A percentile compares a stretch with the other conserved stretches of the same genome.
Evolutionary conservation across 2,329 filamentous ascomycete species (phyloP).

Genomic region (Paraconiothyrium sp.): DNA sequence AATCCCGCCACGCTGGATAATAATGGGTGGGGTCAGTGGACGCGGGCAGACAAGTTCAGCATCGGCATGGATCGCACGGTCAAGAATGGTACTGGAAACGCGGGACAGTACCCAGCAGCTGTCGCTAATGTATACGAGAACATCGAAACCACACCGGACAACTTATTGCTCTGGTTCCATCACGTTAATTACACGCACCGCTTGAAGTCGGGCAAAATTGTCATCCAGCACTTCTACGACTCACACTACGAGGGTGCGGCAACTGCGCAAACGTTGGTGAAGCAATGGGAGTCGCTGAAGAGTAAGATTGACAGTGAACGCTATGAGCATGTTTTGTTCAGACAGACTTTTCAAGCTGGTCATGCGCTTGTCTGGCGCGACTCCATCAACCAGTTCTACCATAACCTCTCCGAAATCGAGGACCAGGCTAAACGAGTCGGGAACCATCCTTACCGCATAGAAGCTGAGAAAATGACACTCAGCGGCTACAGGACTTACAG

Average conservation of each 20-base stretch:
- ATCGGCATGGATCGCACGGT: slow-evolving; percentile 79
- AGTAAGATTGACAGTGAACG: slow-evolving; percentile 68
- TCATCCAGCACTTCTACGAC: slow-evolving; percentile 74
- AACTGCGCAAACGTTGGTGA: slow-evolving; percentile 67
- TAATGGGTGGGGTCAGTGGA: slow-evolving; percentile 78
- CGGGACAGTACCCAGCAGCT: slow-evolving; percentile 72
- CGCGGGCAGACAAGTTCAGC: slow-evolving; percentile 66
- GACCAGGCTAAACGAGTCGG: slow-evolving; percentile 67
- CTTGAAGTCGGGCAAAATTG: slow-evolving; percentile 71
- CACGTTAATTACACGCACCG: slow-evolving; percentile 73
- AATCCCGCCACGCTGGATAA: slow-evolving; percentile 72
- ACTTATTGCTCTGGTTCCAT: slow-evolving; percentile 78
- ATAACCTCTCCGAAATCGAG: slow-evolving; percentile 67
- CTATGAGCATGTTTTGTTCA: slow-evolving; percentile 67
- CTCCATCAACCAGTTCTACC: slow-evolving; percentile 71
- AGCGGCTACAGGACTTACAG: slow-evolving; percentile 64
- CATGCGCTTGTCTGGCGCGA: slow-evolving; percentile 77
- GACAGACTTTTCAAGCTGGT: slow-evolving; percentile 72
- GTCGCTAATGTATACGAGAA: slow-evolving; percentile 68
- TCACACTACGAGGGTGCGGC: slow-evolving; percentile 68
- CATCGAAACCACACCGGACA: slow-evolving; percentile 70
- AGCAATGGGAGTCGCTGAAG: slow-evolving; percentile 63
- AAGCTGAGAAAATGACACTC: slow-evolving; percentile 72
- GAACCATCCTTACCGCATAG: slow-evolving; percentile 71
- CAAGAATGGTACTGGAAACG: slow-evolving; percentile 70